phyloP scores from a whole-genome alignment of 768 basidiomycete species.

The Collybia sordida region DNA sequence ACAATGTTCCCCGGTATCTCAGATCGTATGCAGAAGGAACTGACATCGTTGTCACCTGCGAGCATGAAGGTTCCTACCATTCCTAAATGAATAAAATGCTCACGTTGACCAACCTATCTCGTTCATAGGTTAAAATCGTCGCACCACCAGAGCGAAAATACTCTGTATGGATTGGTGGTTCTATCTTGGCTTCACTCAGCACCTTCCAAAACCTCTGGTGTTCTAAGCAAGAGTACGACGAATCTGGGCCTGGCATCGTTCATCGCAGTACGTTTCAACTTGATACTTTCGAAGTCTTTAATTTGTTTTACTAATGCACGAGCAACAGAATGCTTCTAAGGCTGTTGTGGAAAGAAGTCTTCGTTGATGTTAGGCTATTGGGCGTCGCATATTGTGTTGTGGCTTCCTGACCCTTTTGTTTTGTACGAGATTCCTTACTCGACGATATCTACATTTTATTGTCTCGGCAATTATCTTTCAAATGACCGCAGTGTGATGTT shows the following conservation, averaged over 20 bases:
- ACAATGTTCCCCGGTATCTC: constrained; percentile 97
- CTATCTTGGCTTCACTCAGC: constrained; percentile 82
- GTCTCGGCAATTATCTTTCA: constrained; percentile 1
- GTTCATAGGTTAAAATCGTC: constrained; percentile 76
- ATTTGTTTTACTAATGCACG: not conserved
- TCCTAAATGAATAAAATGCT: not conserved
- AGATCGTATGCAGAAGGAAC: constrained; percentile 95
- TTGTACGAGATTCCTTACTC: not conserved
- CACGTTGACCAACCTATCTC: constrained; percentile 1
- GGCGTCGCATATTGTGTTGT: not conserved
- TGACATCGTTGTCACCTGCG: constrained; percentile 79
- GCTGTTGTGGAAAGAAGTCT: not conserved
- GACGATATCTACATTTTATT: constrained; percentile 4
- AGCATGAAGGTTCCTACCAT: constrained; percentile 74
- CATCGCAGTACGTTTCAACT: constrained; percentile 67
- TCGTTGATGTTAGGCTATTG: not conserved
- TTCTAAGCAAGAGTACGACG: constrained; percentile 91
- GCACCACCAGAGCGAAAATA: constrained; percentile 94
- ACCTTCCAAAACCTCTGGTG: constrained; percentile 99
- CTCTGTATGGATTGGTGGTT: constrained; percentile 94
- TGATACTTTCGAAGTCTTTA: not conserved
- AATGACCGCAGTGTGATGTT: not conserved
- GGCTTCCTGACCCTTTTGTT: not conserved
- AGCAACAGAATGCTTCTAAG: constrained; percentile 1
- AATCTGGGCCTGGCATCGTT: constrained; percentile 75